Evolutionary conservation across 768 basidiomycete species (phyloP), one percentile per base, ranked within the genome.

Genomic region (Termitomyces sp.): DNA sequence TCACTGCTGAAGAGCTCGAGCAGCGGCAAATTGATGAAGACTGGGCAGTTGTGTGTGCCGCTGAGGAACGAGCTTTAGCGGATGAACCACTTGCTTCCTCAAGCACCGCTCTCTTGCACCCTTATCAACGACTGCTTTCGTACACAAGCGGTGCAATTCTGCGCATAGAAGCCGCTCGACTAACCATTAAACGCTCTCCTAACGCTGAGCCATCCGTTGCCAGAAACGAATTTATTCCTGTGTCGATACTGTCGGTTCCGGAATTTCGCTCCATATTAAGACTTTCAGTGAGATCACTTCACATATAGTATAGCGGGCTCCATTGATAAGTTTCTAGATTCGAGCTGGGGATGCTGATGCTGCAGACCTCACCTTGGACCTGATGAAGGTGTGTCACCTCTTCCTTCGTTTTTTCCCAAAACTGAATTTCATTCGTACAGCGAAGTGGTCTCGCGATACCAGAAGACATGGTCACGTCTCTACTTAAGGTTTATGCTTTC

Each of bases 241-340:
- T 84, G 3, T 75, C 78, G 16, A 58, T 87, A 11, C 68, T 90
- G 20, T 80, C 86, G 0, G 51, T 73, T 18, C 63, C 71, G 11
- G 88, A 91, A 68, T 86, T 83, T 74, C 74, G 80, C 46, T 81
- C 84, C 1, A 72, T 90, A 6, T 72, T 89, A 3, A 76, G 85
- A 16, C 67, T 77, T 52, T 80, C 76, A 46, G 84, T 87, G 66
- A 62, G 83, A 74, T 22, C 39, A 8, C 15, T n/a, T 59, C 44
- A 6, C 1, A 45, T 13, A 13, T 39, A 46, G 39, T n/a, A 11
- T 12, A 49, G 22, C 5, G 7, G 8, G 53, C 45, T 42, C 52
- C 38, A 44, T 51, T 68, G 11, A 66, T 59, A 36, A 49, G 44
- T 46, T 13, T 52, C 0, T 64, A 90, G 89, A 67, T 86, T 22